These are phyloP conservation scores for Solanum okadae DNA, from an alignment of 257 asterid species.

Conservation along the genomic window DNA sequence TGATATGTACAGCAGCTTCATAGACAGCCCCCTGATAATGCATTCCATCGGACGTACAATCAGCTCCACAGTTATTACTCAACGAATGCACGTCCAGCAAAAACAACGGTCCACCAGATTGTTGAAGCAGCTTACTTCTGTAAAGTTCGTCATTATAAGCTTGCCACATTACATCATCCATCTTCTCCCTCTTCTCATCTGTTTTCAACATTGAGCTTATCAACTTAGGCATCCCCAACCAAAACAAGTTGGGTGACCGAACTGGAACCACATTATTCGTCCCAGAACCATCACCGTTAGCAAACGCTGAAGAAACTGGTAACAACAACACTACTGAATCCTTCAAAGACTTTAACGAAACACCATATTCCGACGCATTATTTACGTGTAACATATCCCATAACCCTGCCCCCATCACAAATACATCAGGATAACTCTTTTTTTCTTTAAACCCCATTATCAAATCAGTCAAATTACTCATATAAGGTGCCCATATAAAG, in stretches of 20 bases:
- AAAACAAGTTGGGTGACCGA: conserved; percentile 58
- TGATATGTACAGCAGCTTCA: conserved; percentile 62
- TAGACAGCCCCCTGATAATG: conserved; percentile 76
- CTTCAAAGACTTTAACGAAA: conserved; percentile 37
- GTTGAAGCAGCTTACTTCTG: conserved; percentile 42
- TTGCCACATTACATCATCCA: conserved; percentile 36
- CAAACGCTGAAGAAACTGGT: conserved; percentile 43
- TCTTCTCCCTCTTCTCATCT: conserved; percentile 61
- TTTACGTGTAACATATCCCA: conserved; percentile 90
- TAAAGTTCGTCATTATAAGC: conserved; percentile 43
- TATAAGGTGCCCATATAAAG: conserved; percentile 81
- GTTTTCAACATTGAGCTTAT: conserved; percentile 65
- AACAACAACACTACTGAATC: conserved; percentile 47
- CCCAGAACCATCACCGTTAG: not conserved
- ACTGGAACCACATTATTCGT: not conserved
- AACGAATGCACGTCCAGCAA: conserved; percentile 54
- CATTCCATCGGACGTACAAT: conserved; percentile 85
- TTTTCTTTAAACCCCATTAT: conserved; percentile 28
- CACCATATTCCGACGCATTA: conserved; percentile 48
- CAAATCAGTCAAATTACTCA: conserved; percentile 53
- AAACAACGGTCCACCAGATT: conserved; percentile 59
- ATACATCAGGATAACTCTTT: conserved; percentile 53
- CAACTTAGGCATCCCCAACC: conserved; percentile 91
- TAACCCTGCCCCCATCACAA: conserved; percentile 86
- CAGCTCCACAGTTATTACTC: conserved; percentile 56